Base-by-base conservation (phyloP, 192 early-diverging fungal genomes). In the Cetraspora pellucida region DNA sequence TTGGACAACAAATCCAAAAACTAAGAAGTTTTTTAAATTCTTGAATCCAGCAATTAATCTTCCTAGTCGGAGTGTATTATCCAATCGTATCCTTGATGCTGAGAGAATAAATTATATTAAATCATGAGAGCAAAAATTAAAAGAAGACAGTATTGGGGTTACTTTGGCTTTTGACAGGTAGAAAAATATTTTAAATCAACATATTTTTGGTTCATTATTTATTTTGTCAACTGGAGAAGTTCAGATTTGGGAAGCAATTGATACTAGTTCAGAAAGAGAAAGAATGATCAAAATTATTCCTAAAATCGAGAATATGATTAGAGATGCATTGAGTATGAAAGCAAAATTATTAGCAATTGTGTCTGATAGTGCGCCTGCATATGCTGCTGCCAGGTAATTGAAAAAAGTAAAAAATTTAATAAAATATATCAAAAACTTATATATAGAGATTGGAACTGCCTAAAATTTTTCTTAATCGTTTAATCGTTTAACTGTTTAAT, bases 301-400 rank as follows among this genome's bases (percentile, higher is more conserved):
- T 11, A 2, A 67, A 7, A 70, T 70, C 28, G 47, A 70, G 27
- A 50, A 45, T 23, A 21, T 70, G 16, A 25, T 70, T n/a, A 10
- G 52, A 23, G 47, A 50, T 27, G n/a, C n/a, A n/a, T n/a, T n/a
- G n/a, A n/a, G n/a, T n/a, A n/a, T n/a, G n/a, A 30, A 19, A 27
- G 63, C 63, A 10, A 65, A 65, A 30, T 31, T 65, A 31, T 30
- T 65, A 30, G 17, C 31, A 30, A 65, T 65, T 65, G 31, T 65
- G 13, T 65, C 63, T 65, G 63, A 65, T 65, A 65, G 63, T 68
- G 65, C 65, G 30, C 45, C 65, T 19, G 44, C 43, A 46, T 68
- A 68, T 68, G 65, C 45, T 7, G 65, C 65, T 68, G 37, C 65
- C 7, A 68, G 65, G 45, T 68, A 68, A 30, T 30, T 68, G 8